Conservation (phyloP, 2,329 filamentous ascomycete species). For the Stagonosporopsis rhizophila region DNA sequence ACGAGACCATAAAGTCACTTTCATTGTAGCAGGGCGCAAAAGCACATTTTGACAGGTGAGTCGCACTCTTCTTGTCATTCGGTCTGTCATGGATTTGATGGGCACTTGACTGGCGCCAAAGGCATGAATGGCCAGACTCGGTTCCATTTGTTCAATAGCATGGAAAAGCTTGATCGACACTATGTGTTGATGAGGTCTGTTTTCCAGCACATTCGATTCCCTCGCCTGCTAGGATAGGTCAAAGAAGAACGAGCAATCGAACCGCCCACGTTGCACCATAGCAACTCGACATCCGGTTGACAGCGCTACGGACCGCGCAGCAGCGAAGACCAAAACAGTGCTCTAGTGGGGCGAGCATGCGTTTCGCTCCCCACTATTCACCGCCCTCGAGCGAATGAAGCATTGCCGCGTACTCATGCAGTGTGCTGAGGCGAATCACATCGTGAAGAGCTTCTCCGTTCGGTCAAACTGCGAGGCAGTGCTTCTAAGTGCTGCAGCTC, state of each 20-base stretch:
- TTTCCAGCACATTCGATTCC: not conserved
- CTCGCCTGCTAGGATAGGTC: not conserved
- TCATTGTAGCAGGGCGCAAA: too few species aligned
- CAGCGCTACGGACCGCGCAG: conserved; percentile 20
- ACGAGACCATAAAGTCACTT: too few species aligned
- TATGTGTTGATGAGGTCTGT: not conserved
- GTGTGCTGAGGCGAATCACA: conserved; percentile 31
- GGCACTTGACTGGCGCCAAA: too few species aligned
- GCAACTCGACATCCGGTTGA: conserved; percentile 19
- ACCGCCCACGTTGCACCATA: not conserved
- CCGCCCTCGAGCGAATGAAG: conserved; percentile 35
- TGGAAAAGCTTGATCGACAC: too few species aligned
- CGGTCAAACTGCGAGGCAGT: conserved; percentile 14
- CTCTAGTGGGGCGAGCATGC: conserved; percentile 10
- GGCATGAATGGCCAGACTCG: too few species aligned
- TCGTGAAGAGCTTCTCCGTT: conserved; percentile 1
- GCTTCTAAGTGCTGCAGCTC: conserved; percentile 14
- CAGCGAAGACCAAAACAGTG: conserved; percentile 20
- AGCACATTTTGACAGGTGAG: too few species aligned
- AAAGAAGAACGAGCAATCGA: not conserved
- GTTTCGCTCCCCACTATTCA: conserved; percentile 27
- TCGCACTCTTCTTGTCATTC: too few species aligned
- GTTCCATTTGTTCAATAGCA: too few species aligned
- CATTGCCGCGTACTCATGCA: conserved; percentile 44
- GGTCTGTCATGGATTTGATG: too few species aligned